Evolutionary conservation across 768 basidiomycete species (phyloP), one percentile per base, ranked within the genome.

Genomic region (Arthromyces matolae): DNA sequence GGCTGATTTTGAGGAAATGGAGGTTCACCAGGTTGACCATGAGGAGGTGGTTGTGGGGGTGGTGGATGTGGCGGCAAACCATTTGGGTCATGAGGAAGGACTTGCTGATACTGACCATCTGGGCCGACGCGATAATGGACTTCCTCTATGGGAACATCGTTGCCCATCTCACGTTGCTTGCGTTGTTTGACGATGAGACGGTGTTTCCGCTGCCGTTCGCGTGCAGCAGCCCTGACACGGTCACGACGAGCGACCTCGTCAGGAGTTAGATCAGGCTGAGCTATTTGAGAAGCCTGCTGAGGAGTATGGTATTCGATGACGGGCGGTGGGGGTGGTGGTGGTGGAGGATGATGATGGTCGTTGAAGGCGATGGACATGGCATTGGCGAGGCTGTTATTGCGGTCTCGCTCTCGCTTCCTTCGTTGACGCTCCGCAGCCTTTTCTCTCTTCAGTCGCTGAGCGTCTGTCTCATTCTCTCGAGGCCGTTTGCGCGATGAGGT

Each of bases 351-450:
- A 27, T 71, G 71, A 33, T 58, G 60, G 37, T 28, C 35, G 56
- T 48, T 51, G 61, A 42, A 29, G 47, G 25, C 37, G 51, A 23
- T 47, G 53, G 10, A 24, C 13, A 37, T 61, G 59, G 47, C 70
- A 63, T 29, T 59, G 37, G 33, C 75, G 5, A 50, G 54, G 38
- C 67, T 64, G 49, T 62, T 64, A 52, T 65, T 67, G 35, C 76
- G 67, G 61, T 80, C 78, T 46, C 86, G 78, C 68, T 89, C 89
- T 41, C 89, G 82, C 64, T 92, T 92, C 52, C 87, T 65, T 38
- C 89, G 79, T 64, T 92, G 89, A 51, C 89, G 75, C 64, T 91
- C 89, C 33, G 90, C 86, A 1, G 89, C 89, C 64, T 91, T 90
- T 75, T 89, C 86, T 56, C 89, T 79, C 64, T 91, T 91, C 57